Conservation (phyloP, 2,329 filamentous ascomycete species). For the Curvularia hawaiiensis region DNA sequence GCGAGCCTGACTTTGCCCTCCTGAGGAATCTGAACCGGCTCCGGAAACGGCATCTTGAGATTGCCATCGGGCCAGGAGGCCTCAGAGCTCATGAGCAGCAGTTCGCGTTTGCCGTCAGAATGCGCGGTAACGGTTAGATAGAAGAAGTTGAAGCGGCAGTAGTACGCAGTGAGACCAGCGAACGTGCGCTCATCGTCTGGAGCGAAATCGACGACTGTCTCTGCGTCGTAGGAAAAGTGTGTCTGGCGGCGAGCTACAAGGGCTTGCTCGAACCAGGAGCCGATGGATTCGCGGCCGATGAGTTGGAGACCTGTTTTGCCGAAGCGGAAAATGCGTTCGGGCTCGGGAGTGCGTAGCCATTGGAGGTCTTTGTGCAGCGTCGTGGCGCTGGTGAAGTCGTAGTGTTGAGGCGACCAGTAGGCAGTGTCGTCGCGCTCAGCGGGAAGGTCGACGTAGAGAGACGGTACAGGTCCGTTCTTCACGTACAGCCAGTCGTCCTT, state of each 20-base stretch:
- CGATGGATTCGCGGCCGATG: conserved; percentile 58
- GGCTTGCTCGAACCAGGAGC: conserved; percentile 56
- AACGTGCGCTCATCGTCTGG: conserved; percentile 65
- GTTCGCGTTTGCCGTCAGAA: conserved; percentile 61
- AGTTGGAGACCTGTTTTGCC: conserved; percentile 55
- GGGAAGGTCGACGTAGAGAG: conserved; percentile 49
- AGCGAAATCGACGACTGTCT: conserved; percentile 60
- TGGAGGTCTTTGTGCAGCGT: conserved; percentile 60
- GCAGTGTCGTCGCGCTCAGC: conserved; percentile 34
- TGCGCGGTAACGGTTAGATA: conserved; percentile 65
- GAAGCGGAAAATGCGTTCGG: conserved; percentile 56
- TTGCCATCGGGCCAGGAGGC: conserved; percentile 60
- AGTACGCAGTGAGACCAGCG: conserved; percentile 66
- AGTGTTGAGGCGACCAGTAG: conserved; percentile 51
- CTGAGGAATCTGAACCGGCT: conserved; percentile 57
- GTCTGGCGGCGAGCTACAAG: conserved; percentile 62
- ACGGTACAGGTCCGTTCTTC: conserved; percentile 57
- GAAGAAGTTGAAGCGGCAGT: conserved; percentile 69
- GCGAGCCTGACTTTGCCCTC: conserved; percentile 61
- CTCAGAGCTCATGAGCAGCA: conserved; percentile 63
- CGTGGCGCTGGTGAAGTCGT: conserved; percentile 54
- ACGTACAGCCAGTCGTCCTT: conserved; percentile 67
- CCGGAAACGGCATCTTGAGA: conserved; percentile 51
- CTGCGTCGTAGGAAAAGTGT: conserved; percentile 66
- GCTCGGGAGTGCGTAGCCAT: conserved; percentile 60